Percentiles rank a stretch among this genome's conserved stretches.
Evolutionary conservation across 2,329 filamentous ascomycete genomes (phyloP).

Genomic region (Biscogniauxia marginata): DNA sequence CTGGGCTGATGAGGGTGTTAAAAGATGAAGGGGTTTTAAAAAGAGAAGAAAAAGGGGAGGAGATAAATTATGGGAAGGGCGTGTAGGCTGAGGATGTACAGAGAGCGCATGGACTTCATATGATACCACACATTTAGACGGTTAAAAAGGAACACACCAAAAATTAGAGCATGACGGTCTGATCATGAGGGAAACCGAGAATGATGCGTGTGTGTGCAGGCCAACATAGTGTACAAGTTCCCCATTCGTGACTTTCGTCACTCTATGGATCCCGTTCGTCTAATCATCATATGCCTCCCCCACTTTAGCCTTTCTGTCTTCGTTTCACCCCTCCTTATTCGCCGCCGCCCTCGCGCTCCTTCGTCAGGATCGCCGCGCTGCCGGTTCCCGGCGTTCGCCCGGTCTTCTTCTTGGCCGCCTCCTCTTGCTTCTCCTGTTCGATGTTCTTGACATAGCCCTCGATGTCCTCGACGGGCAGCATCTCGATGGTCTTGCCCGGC

Average conservation of each 20-base stretch:
- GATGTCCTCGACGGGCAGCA: conserved; percentile 93
- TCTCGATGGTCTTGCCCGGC: conserved; percentile 85
- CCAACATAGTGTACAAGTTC: conserved; percentile 15
- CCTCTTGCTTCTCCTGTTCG: conserved; percentile 98
- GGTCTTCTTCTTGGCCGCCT: conserved; percentile 95
- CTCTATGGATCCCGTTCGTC: background rate
- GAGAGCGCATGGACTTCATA: conserved; percentile 28
- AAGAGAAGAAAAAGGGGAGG: background rate
- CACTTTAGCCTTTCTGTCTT: conserved; percentile 10
- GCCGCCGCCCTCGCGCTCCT: conserved; percentile 44
- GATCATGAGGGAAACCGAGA: background rate
- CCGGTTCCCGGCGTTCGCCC: conserved; percentile 69
- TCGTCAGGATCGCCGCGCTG: conserved; percentile 71
- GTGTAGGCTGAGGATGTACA: conserved; percentile 9
- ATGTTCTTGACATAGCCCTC: conserved; percentile 98
- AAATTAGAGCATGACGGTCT: background rate
- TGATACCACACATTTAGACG: conserved; percentile 32
- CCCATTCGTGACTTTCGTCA: conserved; percentile 2
- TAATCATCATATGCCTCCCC: background rate
- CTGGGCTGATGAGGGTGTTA: conserved; percentile 55
- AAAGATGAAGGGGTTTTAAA: background rate
- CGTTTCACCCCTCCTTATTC: conserved; percentile 18
- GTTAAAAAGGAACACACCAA: conserved; percentile 7
- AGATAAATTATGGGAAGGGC: background rate
- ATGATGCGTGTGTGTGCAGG: conserved; percentile 8